Base-by-base conservation (phyloP, 2,329 filamentous ascomycete species). In the Trichoderma sp. region DNA sequence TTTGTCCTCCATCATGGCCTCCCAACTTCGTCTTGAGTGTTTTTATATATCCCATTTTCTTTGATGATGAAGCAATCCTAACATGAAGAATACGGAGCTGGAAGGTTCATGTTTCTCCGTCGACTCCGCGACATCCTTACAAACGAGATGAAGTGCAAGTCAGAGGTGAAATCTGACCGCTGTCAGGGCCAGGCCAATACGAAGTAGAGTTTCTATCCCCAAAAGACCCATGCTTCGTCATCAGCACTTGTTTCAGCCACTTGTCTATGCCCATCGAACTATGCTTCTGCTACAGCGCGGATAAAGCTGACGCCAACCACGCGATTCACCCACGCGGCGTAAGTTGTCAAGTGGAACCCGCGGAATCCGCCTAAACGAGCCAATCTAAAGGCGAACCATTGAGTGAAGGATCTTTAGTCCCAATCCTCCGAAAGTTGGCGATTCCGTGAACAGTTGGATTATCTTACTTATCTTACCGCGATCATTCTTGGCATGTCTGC, bases 241-340 rank as follows among this genome's bases (percentile, higher is more conserved):
- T 67, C 47, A 57, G 67, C 67, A 70, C 67, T 70, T 70, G 21
- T 70, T 57, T 34, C 39, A 70, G 67, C 67, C 67, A 70, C 67
- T 53, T 28, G 26, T 53, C 34, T 14, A 30, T 7, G 26, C 18
- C 21, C 21, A 43, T 60, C 26, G 43, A 24, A 53, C 12, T 61
- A 14, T 34, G 9, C n/a, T 18, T 39, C 32, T 43, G 6, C 15
- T 36, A 39, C 32, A 53, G 9, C 39, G 9, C 39, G 28, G 30
- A n/a, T 61, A 62, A 12, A 58, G 67, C 67, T 62, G 28, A 70
- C 67, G 39, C 66, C 64, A 18, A 53, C 34, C n/a, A 32, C 36
- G n/a, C 36, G 57, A 32, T 56, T 56, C 36, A 26, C 26, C 6
- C 9, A 51, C 28, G 26, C 65, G 24, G 34, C 56, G n/a, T 21